A percentile compares a stretch with the other conserved stretches of the same genome.
Conservation (phyloP, 805 yeast genomes). For the Lipomyces chichibuensis region DNA sequence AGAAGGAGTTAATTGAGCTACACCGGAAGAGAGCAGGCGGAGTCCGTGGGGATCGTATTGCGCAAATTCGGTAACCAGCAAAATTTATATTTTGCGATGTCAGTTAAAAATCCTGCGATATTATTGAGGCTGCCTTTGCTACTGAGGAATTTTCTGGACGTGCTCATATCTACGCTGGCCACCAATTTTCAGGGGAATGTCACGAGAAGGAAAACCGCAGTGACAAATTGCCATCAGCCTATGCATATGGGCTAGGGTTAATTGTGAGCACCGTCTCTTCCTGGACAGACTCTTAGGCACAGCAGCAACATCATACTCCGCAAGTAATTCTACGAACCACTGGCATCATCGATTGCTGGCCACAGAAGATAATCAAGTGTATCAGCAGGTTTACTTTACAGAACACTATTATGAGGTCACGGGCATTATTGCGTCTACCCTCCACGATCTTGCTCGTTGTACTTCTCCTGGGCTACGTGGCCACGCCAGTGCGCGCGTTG, state of each 20-base stretch:
- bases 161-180: conserved; percentile 3
- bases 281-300: not conserved
- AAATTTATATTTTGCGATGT: not conserved
- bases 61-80: not conserved
- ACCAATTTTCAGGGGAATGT: not conserved
- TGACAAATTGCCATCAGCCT: not conserved
- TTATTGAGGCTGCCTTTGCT: not conserved
- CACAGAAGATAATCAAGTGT: not conserved
- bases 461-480: conserved; percentile 4
- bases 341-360: not conserved
- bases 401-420: not conserved
- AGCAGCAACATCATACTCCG: too few relatives aligned
- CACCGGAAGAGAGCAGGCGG: not conserved
- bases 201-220: not conserved
- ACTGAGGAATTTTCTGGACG: conserved; percentile 19
- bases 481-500: conserved; percentile 25
- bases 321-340: not conserved
- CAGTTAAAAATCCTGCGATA: not conserved
- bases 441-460: not conserved
- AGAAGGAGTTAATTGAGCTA: not conserved
- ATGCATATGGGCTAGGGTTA: not conserved
- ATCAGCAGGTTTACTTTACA: not conserved
- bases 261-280: not conserved
- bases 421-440: not conserved
- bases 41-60: conserved; percentile 1